Base-by-base conservation (phyloP, 2,329 filamentous ascomycete genomes). In the Fusarium udum region DNA sequence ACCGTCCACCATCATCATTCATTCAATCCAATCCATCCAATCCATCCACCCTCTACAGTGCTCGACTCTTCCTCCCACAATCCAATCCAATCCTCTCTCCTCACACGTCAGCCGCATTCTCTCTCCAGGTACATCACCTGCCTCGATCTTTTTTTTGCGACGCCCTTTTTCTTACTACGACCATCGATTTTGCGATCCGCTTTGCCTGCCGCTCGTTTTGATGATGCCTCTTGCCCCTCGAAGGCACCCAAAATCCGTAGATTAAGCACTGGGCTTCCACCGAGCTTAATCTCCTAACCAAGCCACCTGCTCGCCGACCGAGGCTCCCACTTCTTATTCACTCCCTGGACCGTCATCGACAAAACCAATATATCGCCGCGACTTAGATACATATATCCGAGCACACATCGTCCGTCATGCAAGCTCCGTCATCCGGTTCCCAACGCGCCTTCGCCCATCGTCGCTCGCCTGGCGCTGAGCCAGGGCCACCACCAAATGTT, bases 381-480 rank as follows among this genome's bases (percentile, higher is more conserved):
- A 69, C 60, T 28, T 42, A 26, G 43, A 61, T 26, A 43, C 15
- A 53, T 67, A 68, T 42, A 39, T 22, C 48, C 31, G 62, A 49
- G 61, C 57, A 64, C 57, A 52, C 49, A 49, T 55, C 62, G 57
- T 43, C 52, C 64, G 61, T 37, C 46, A 77, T 77, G 75, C 75
- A 77, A 59, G 65, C 72, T 67, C 72, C 72, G 43, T 67, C 71
- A 43, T 72, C 75, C 18, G 69, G 84, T 22, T 85, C 88, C 64
- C 87, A 88, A 81, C 85, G 89, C 79, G 78, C 77, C 64, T 82
- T 78, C 64, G 83, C 88, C 78, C 89, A 90, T 78, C 87, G 90
- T 74, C 88, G 90, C 77, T 91, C 90, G 57, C 90, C 91, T n/a
- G 89, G 86, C 69, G 87, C 85, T 40, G 90, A 92, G 72, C 86